A percentile compares a stretch with the other conserved stretches of the same genome.
phyloP scores from a whole-genome alignment of 2,329 filamentous ascomycete species.

The Alternaria tenuissima region DNA sequence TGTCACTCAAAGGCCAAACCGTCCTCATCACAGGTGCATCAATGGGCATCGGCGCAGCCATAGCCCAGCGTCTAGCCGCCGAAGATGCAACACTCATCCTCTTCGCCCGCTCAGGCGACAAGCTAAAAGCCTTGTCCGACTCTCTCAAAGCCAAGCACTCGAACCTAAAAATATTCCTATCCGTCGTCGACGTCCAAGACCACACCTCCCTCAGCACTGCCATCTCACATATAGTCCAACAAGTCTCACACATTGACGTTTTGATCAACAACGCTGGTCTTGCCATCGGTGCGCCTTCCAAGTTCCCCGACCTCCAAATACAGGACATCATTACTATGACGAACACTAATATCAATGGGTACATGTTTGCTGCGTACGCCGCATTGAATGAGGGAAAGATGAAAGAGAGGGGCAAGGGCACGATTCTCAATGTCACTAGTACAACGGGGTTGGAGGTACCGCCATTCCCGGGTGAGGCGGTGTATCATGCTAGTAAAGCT shows the following conservation, averaged over 20 bases:
- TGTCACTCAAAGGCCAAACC: constrained; percentile 38
- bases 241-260: constrained; percentile 54
- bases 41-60: constrained; percentile 59
- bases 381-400: constrained; percentile 56
- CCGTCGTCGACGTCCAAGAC: constrained; percentile 47
- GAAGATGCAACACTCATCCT: constrained; percentile 55
- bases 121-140: constrained; percentile 31
- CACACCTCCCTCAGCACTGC: constrained; percentile 40
- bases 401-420: constrained; percentile 50
- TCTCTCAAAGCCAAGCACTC: constrained; percentile 20
- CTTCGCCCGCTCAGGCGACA: constrained; percentile 50
- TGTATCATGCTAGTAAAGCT: constrained; percentile 60
- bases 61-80: constrained; percentile 51
- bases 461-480: constrained; percentile 59
- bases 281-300: constrained; percentile 56
- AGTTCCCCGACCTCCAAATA: constrained; percentile 55
- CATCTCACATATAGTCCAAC: constrained; percentile 28
- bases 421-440: constrained; percentile 60
- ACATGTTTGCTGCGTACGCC: constrained; percentile 57
- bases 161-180: constrained; percentile 34
- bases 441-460: constrained; percentile 59
- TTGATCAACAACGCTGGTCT: constrained; percentile 61
- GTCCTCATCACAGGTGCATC: constrained; percentile 52
- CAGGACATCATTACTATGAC: constrained; percentile 57
- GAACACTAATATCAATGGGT: constrained; percentile 59